phyloP scores from a whole-genome alignment of 129 eudicot species.

The Flaveria ramosissima region DNA sequence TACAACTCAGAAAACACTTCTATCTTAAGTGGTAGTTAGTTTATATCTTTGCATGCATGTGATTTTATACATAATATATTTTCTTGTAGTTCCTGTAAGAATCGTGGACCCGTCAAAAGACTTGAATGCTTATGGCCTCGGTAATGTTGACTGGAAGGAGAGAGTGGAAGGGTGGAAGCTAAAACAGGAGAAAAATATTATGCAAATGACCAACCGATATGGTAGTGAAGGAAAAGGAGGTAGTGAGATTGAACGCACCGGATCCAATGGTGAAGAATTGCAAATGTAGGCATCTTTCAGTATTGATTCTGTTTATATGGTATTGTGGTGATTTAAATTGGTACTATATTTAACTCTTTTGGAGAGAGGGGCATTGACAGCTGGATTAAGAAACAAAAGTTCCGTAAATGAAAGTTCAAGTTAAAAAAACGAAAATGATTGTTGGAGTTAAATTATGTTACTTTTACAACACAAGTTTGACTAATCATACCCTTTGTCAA shows the following conservation, averaged over 20 bases:
- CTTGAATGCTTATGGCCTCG: slow-evolving; percentile 72
- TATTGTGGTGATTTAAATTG: not conserved
- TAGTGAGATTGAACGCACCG: slow-evolving; percentile 80
- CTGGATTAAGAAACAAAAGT: not conserved
- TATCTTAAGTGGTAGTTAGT: slow-evolving; percentile 3
- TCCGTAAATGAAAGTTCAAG: not conserved
- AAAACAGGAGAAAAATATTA: slow-evolving; percentile 62
- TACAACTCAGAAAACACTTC: not conserved
- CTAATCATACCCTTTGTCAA: not conserved
- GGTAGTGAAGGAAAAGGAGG: slow-evolving; percentile 82
- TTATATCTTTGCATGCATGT: not conserved
- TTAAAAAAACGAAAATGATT: not conserved
- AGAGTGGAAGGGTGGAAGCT: slow-evolving; percentile 65
- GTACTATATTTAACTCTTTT: not conserved
- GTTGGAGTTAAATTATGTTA: not conserved
- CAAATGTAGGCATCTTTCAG: slow-evolving; percentile 59
- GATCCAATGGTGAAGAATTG: slow-evolving; percentile 85
- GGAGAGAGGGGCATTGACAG: not conserved
- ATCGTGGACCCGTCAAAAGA: slow-evolving; percentile 83
- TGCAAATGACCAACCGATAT: slow-evolving; percentile 55
- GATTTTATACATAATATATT: slow-evolving; percentile 19
- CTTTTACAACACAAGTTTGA: not conserved
- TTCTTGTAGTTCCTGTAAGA: slow-evolving; percentile 72
- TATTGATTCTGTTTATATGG: slow-evolving; percentile 16
- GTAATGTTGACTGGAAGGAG: slow-evolving; percentile 67